Conservation (phyloP, 75 land plant genomes). For the Sequoiadendron giganteum region DNA sequence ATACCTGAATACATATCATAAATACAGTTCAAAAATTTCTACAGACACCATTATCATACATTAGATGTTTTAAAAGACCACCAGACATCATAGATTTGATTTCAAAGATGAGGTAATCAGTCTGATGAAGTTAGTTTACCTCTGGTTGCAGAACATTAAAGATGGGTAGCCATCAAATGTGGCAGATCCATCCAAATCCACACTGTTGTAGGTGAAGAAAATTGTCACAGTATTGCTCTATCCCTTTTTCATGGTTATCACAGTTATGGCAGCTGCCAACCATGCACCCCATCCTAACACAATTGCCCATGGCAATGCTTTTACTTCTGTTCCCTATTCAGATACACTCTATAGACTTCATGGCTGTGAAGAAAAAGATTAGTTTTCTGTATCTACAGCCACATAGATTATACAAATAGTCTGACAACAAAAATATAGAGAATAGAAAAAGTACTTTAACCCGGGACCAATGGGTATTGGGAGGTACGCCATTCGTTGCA, state of each 20-base stretch:
- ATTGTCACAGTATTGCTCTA: constrained; percentile 61
- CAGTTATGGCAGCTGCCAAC: constrained; percentile 50
- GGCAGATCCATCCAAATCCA: constrained; percentile 50
- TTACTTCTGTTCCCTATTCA: constrained; percentile 59
- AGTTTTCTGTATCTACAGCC: too few species aligned
- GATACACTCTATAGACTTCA: constrained; percentile 28
- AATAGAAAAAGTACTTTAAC: constrained; percentile 16
- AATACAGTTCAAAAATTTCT: too few species aligned
- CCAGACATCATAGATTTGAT: too few species aligned
- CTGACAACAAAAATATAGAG: too few species aligned
- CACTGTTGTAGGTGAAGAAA: constrained; percentile 44
- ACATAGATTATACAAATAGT: too few species aligned
- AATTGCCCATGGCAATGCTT: constrained; percentile 54
- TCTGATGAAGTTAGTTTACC: constrained; percentile 3
- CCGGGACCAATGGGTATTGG: constrained; percentile 49
- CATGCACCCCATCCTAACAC: constrained; percentile 67
- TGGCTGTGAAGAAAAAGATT: constrained; percentile 35
- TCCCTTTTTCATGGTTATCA: constrained; percentile 34
- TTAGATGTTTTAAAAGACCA: too few species aligned
- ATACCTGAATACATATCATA: background rate
- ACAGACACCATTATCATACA: too few species aligned
- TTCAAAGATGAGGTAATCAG: too few species aligned
- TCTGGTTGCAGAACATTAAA: constrained; percentile 47
- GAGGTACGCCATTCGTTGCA: constrained; percentile 42
- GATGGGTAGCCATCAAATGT: constrained; percentile 36